A percentile compares a stretch with the other conserved stretches of the same genome.
phyloP scores from a whole-genome alignment of 129 eudicot species.

The Saposhnikovia divaricata region DNA sequence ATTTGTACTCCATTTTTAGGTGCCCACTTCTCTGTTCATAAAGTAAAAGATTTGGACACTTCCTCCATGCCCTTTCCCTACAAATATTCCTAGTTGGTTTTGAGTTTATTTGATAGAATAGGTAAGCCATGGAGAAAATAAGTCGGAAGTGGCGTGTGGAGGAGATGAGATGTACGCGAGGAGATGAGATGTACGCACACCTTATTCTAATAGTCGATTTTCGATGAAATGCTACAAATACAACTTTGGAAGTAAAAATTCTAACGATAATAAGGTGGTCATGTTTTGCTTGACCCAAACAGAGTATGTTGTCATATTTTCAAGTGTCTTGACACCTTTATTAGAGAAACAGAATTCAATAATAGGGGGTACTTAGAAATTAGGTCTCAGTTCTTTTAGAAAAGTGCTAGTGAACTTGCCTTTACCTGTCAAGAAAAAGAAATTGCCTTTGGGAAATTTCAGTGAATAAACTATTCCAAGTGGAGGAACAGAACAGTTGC shows the following conservation, averaged over 20 bases:
- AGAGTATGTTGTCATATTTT: not conserved
- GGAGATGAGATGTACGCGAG: not conserved
- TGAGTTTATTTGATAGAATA: too few species aligned
- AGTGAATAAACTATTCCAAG: not conserved
- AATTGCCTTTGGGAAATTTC: not conserved
- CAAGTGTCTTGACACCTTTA: not conserved
- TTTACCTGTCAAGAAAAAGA: not conserved
- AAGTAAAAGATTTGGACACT: not conserved
- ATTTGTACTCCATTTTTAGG: slow-evolving; percentile 8
- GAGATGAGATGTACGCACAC: not conserved
- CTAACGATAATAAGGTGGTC: not conserved
- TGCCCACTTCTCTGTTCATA: slow-evolving; percentile 9
- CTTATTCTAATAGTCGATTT: too few species aligned
- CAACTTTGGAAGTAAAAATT: not conserved
- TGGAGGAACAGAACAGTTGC: not conserved
- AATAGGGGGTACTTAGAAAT: not conserved
- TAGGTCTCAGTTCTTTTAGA: slow-evolving; percentile 1
- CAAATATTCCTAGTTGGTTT: not conserved
- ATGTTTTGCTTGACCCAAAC: not conserved
- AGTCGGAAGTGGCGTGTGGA: not conserved
- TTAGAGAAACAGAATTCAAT: not conserved
- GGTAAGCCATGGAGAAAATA: too few species aligned
- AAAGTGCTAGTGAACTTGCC: not conserved
- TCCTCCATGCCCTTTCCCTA: not conserved
- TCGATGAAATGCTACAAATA: not conserved